phyloP scores from a whole-genome alignment of 2,329 filamentous ascomycete genomes.

The Reticulascus tulasneorum region DNA sequence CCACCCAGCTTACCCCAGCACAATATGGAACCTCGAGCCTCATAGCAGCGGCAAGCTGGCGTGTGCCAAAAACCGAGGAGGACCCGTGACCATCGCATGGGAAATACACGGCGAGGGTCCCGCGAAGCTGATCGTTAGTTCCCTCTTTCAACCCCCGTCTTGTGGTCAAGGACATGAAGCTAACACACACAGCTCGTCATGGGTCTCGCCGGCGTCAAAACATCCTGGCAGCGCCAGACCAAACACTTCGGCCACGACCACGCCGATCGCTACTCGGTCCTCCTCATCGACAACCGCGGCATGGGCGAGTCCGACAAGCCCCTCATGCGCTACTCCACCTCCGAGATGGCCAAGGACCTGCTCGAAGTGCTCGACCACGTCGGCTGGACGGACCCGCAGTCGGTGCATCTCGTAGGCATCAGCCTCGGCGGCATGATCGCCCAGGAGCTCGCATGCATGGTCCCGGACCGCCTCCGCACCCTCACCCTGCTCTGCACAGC shows the following conservation, averaged over 20 bases:
- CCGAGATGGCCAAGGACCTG: constrained; percentile 76
- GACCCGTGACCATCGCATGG: constrained; percentile 72
- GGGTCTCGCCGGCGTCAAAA: constrained; percentile 67
- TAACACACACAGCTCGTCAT: constrained; percentile 62
- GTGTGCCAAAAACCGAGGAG: constrained; percentile 68
- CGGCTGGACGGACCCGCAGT: constrained; percentile 56
- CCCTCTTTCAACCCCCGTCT: constrained; percentile 1
- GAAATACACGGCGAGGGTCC: constrained; percentile 75
- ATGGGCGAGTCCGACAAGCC: constrained; percentile 80
- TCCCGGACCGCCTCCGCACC: constrained; percentile 49
- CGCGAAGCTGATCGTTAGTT: constrained; percentile 67
- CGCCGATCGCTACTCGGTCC: constrained; percentile 63
- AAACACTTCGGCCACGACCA: constrained; percentile 74
- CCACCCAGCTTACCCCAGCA: constrained; percentile 64
- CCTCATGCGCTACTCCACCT: constrained; percentile 71
- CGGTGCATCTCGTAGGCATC: constrained; percentile 68
- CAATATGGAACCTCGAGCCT: constrained; percentile 67
- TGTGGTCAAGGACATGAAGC: background rate
- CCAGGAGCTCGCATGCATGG: constrained; percentile 66
- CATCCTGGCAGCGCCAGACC: constrained; percentile 79
- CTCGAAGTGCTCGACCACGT: constrained; percentile 67
- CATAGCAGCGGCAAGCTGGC: constrained; percentile 55
- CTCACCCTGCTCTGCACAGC: constrained; percentile 61
- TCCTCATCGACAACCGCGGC: constrained; percentile 81
- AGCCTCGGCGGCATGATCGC: constrained; percentile 91